phyloP scores from a whole-genome alignment of 192 early-diverging fungal species.

The Coemansia sp. region DNA sequence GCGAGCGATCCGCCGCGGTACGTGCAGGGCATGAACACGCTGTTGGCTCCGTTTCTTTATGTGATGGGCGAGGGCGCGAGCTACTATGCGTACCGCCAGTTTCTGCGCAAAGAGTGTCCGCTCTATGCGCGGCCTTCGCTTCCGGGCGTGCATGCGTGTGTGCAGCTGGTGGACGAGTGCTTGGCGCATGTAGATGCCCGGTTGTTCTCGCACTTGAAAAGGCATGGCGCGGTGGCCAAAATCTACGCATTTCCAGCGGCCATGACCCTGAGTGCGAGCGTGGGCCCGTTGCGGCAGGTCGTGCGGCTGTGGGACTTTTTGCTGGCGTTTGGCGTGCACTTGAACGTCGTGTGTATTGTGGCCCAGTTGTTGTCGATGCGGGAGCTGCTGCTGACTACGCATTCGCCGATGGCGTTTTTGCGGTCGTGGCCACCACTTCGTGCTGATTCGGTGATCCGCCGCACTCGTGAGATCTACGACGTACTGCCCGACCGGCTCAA shows the following conservation, averaged over 20 bases:
- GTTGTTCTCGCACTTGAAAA: constrained; percentile 69
- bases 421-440: constrained; percentile 48
- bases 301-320: constrained; percentile 91
- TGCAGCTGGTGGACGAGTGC: constrained; percentile 83
- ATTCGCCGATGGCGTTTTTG: constrained; percentile 42
- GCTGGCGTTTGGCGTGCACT: constrained; percentile 86
- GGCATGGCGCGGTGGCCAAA: constrained; percentile 71
- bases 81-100: constrained; percentile 82
- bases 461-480: constrained; percentile 47
- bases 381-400: constrained; percentile 63
- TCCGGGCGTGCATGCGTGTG: constrained; percentile 86
- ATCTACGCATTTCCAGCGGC: constrained; percentile 90
- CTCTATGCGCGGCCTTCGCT: constrained; percentile 90
- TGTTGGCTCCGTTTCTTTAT: constrained; percentile 87
- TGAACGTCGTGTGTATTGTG: constrained; percentile 89
- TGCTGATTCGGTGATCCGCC: constrained; percentile 40
- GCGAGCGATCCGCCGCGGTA: constrained; percentile 61
- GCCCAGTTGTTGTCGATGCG: constrained; percentile 78
- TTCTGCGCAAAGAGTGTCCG: constrained; percentile 86
- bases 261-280: constrained; percentile 87
- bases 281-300: constrained; percentile 79
- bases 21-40: constrained; percentile 95
- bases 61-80: constrained; percentile 91
- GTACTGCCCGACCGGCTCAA: constrained; percentile 23
- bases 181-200: constrained; percentile 70